Evolutionary conservation across 129 eudicot genomes (phyloP), one percentile per base, ranked within the genome.

Genomic region (Mikania micrantha): DNA sequence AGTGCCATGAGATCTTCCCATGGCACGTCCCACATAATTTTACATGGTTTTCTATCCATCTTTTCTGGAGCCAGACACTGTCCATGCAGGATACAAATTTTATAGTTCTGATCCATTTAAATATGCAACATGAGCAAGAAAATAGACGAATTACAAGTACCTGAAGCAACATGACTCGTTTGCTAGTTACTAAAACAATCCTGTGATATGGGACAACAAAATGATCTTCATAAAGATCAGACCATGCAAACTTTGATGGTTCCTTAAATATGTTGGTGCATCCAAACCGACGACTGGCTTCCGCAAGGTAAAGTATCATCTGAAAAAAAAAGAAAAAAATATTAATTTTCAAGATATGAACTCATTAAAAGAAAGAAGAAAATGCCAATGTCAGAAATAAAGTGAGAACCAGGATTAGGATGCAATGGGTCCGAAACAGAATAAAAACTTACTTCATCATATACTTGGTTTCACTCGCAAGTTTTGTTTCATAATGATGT

Each of bases 231-330:
- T 86, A 93, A 50, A 84, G 85, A 80, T 93, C 99, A 32, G 97
- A 84, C 96, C 92, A 93, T 27, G 96, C 99, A 81, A 80, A 93
- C 66, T 93, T 93, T 27, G 99, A 86, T 20, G 99, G 99, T 85
- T 93, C 99, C 80, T 93, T 93, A 80, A 93, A 93, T 61, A 93
- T 81, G 75, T 89, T 90, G 17, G 99, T 89, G 56, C 96, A 93
- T 60, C 96, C 99, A 21, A 93, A 89, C 41, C 87, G 88, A 27
- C 96, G 90, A 74, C 99, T 93, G 66, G 95, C 96, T 93, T 93
- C 99, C 34, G 99, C 99, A 49, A 93, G 90, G 82, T 79, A 83
- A 47, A 93, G 93, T 65, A 93, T 82, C 99, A 89, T 88, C 96
- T 92, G 83, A 62, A 67, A 27, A 27, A 63, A 66, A 59, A 35